Base-by-base conservation (phyloP, 2,329 filamentous ascomycete genomes). In the Curvularia verruculosa region DNA sequence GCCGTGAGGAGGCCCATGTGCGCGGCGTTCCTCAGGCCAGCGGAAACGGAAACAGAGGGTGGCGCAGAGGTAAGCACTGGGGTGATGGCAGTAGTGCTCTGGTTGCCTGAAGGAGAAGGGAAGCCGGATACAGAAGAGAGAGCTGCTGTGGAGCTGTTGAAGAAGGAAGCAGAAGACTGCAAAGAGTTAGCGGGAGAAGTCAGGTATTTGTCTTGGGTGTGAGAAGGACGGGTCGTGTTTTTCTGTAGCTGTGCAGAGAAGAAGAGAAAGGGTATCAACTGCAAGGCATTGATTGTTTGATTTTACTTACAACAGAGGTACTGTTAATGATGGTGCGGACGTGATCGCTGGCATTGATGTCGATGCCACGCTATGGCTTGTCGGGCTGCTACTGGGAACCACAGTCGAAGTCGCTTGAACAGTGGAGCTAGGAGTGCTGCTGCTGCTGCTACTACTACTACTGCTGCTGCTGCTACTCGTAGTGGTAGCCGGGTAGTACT, bases 401-500 rank as follows among this genome's bases (percentile, higher is more conserved):
- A 29, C 18, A 3, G 39, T 39, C 19, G 37, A 19, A 36, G 48
- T n/a, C 23, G 39, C 19, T 48, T 48, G 47, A 10, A 29, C 12
- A 10, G 8, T 29, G 28, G 8, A 6, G 12, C 36, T 37, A 15
- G 46, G 29, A 19, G n/a, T 24, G 6, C 40, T 18, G 26, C 21
- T 26, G 24, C 45, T 49, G 15, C 15, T 44, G 6, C 40, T 18
- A 26, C 28, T 26, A 31, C 41, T 49, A 12, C 15, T 43, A 37
- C n/a, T n/a, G n/a, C 23, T 19, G 24, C 44, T 21, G 19, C 34
- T 13, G 21, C n/a, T 13, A n/a, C 41, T 49, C 15, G 40, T 28
- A 23, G 45, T 43, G 12, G 52, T 43, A 13, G 43, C 61, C 7
- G 63, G 63, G 37, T 66, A 66, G 6, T 63, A 53, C 6, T 21